phyloP scores from a whole-genome alignment of 768 basidiomycete genomes.

The Pholiota molesta region DNA sequence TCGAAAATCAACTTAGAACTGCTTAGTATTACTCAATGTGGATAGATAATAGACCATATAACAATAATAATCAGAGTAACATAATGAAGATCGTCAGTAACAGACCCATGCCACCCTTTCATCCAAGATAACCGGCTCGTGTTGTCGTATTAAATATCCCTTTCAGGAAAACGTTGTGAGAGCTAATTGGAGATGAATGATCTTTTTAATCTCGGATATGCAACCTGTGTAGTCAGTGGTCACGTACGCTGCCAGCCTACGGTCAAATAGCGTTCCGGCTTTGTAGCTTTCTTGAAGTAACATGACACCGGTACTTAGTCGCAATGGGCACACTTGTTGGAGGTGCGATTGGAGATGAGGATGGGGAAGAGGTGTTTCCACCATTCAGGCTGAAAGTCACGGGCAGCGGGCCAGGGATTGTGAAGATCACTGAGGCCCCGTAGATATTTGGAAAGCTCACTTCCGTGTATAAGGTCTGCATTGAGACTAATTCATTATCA shows the following conservation, averaged over 20 bases:
- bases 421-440: slow-evolving; percentile 33
- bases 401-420: slow-evolving; percentile 39
- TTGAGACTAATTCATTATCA: slow-evolving; percentile 34
- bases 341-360: slow-evolving; percentile 8
- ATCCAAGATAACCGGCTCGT: slow-evolving; percentile 13
- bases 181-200: slow-evolving; percentile 4
- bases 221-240: slow-evolving; percentile 8
- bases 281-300: slow-evolving; percentile 22
- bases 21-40: slow-evolving; percentile 8
- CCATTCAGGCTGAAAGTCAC: slow-evolving; percentile 31
- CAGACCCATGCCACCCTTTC: slow-evolving; percentile 28
- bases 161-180: neutral
- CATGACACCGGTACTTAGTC: slow-evolving; percentile 27
- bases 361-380: slow-evolving; percentile 14
- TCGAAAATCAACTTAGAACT: neutral
- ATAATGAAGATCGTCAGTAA: slow-evolving; percentile 23
- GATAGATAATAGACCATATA: slow-evolving; percentile 11
- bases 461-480: slow-evolving; percentile 36
- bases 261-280: slow-evolving; percentile 16
- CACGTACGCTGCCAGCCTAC: slow-evolving; percentile 10
- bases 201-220: slow-evolving; percentile 18
- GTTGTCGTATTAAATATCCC: slow-evolving; percentile 1
- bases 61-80: slow-evolving; percentile 11
- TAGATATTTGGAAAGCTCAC: slow-evolving; percentile 41
- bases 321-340: slow-evolving; percentile 18